Evolutionary conservation across 2,329 filamentous ascomycete species (phyloP), one percentile per base, ranked within the genome.

Genomic region (Alternaria sp.): DNA sequence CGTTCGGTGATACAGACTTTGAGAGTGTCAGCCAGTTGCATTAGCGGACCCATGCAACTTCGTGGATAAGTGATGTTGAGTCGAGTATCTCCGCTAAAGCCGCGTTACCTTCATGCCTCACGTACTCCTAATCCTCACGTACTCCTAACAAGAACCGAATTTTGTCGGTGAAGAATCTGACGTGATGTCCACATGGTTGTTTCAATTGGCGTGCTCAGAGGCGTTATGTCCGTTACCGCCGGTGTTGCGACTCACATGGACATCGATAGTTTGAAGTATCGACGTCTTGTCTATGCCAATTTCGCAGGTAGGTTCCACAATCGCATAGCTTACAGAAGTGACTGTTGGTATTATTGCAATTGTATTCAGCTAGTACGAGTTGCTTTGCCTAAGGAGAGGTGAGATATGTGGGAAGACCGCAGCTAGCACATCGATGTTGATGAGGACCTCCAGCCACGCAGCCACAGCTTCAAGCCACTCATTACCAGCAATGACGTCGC

Each of bases 391-490:
- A 44, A 6, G 43, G 2, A 5, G 5, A 51, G 2, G 1, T 23
- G 28, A 37, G 3, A 15, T 6, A 28, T n/a, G 14, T 12, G 2
- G 28, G 9, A 7, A 37, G 14, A 51, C 11, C n/a, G 15, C 49
- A 41, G 0, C 37, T 41, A 0, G 21, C 49, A 11, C 37, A 1
- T 18, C 30, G 30, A 18, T 37, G 49, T 37, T 53, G 28, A 23
- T 25, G 30, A 47, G 55, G 54, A 20, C 18, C 3, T 30, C 18
- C 50, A 46, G 58, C 58, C 58, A 60, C 57, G 50, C 25, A 23
- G 61, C 61, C 61, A 63, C 61, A 60, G 30, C 28, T 50, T 18
- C 41, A 37, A 63, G 60, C 60, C 60, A 60, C 60, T 60, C 7
- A 51, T 54, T 28, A 55, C 45, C 25, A 51, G 44, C 61, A 55